These are phyloP conservation scores for Bipolaris cookei DNA, from an alignment of 2,329 filamentous ascomycete genomes.

Conservation along the genomic window DNA sequence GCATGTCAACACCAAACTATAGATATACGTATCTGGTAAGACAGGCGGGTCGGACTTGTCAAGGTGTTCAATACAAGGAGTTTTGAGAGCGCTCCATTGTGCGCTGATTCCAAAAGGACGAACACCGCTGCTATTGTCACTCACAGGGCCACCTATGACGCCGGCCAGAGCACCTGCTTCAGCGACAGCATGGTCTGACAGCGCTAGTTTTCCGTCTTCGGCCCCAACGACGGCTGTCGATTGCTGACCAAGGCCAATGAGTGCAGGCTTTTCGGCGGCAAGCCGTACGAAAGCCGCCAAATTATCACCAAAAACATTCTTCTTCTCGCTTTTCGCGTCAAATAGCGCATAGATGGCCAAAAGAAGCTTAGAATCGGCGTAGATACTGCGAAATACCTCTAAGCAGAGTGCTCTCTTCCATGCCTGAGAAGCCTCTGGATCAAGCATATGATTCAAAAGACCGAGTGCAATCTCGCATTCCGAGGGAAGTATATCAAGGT, in stretches of 20 bases:
- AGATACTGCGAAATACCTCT: conserved; percentile 87
- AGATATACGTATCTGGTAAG: conserved; percentile 92
- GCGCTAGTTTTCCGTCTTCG: conserved; percentile 61
- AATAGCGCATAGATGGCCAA: conserved; percentile 81
- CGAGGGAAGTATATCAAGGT: conserved; percentile 73
- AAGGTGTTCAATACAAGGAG: conserved; percentile 89
- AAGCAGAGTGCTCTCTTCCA: conserved; percentile 93
- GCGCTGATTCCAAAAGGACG: conserved; percentile 78
- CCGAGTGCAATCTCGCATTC: conserved; percentile 86
- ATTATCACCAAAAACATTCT: conserved; percentile 78
- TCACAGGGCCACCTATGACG: conserved; percentile 75
- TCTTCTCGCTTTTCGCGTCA: conserved; percentile 74
- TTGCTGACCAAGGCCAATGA: conserved; percentile 88
- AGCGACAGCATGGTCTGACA: conserved; percentile 82
- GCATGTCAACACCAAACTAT: conserved; percentile 85
- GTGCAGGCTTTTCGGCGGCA: conserved; percentile 84
- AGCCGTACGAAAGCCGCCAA: conserved; percentile 89
- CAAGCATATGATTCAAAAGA: conserved; percentile 82
- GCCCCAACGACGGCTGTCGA: conserved; percentile 78
- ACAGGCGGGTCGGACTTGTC: conserved; percentile 86
- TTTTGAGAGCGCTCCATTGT: conserved; percentile 87
- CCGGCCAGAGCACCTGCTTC: conserved; percentile 88
- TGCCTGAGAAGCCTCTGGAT: conserved; percentile 75
- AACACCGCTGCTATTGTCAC: conserved; percentile 65
- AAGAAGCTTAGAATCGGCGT: conserved; percentile 78